A percentile compares a stretch with the other conserved stretches of the same genome.
These are phyloP conservation scores for Trypethelium eluteriae DNA, from an alignment of 495 filamentous ascomycete genomes.

Conservation along the genomic window DNA sequence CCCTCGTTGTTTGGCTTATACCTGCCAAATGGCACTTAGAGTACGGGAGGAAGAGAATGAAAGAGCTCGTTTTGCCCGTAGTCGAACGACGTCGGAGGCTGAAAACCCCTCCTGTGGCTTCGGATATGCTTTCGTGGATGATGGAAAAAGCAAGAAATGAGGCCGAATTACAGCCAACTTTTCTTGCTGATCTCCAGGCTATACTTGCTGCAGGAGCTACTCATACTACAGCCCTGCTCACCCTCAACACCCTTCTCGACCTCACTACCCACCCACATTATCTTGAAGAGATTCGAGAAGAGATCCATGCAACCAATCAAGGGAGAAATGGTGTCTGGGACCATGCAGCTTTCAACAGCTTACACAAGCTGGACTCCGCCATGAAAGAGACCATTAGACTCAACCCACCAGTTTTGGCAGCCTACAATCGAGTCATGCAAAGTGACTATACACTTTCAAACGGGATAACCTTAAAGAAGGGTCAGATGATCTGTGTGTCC, in stretches of 20 bases:
- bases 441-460: background rate
- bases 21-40: conserved; percentile 11
- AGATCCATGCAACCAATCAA: conserved; percentile 9
- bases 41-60: background rate
- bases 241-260: background rate
- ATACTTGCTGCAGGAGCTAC: background rate
- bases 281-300: conserved; percentile 9
- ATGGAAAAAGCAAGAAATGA: background rate
- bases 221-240: background rate
- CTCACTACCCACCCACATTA: background rate
- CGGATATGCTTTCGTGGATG: background rate
- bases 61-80: background rate
- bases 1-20: conserved; percentile 3
- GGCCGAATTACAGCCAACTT: background rate
- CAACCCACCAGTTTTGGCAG: background rate
- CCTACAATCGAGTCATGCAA: conserved; percentile 5
- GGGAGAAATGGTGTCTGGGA: conserved; percentile 9
- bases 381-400: conserved; percentile 14
- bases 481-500: background rate
- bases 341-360: background rate
- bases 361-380: conserved; percentile 16
- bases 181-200: background rate
- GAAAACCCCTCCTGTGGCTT: background rate
- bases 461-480: background rate
- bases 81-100: background rate